These are phyloP conservation scores for Calvatia gigantea DNA, from an alignment of 768 basidiomycete species.

Conservation along the genomic window DNA sequence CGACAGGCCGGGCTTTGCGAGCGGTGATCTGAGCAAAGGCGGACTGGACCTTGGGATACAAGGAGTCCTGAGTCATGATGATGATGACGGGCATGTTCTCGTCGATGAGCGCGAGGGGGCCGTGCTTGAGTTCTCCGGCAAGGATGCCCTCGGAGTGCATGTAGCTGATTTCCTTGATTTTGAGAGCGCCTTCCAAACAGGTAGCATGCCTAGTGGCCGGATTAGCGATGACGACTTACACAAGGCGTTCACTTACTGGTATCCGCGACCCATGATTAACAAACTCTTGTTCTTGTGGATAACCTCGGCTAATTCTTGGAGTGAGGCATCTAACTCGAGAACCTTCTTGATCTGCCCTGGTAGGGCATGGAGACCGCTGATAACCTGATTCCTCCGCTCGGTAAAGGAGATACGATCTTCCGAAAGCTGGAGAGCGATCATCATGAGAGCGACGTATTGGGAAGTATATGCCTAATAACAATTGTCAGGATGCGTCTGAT, in stretches of 20 bases:
- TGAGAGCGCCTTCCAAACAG: constrained; percentile 95
- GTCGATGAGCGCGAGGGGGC: constrained; percentile 95
- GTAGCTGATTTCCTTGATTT: constrained; percentile 99
- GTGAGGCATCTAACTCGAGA: constrained; percentile 68
- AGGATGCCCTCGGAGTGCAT: constrained; percentile 89
- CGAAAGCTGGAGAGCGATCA: constrained; percentile 98
- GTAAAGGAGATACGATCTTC: constrained; percentile 96
- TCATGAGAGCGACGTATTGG: constrained; percentile 95
- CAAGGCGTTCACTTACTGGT: constrained; percentile 61
- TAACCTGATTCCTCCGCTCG: constrained; percentile 88
- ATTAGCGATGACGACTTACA: background rate
- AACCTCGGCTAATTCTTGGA: constrained; percentile 82
- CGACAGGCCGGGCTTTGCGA: constrained; percentile 92
- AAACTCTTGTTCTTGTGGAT: constrained; percentile 82
- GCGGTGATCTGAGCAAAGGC: constrained; percentile 97
- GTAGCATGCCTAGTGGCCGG: constrained; percentile 69
- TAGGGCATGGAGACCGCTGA: constrained; percentile 87
- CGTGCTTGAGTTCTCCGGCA: constrained; percentile 98
- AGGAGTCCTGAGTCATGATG: constrained; percentile 97
- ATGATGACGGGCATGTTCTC: constrained; percentile 99
- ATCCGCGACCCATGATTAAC: constrained; percentile 96
- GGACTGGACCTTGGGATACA: constrained; percentile 97
- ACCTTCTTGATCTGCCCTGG: constrained; percentile 87
- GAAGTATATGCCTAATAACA: constrained; percentile 85
- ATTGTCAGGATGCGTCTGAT: background rate